phyloP scores from a whole-genome alignment of 2,329 filamentous ascomycete species.

The Penicillium sclerotiorum region DNA sequence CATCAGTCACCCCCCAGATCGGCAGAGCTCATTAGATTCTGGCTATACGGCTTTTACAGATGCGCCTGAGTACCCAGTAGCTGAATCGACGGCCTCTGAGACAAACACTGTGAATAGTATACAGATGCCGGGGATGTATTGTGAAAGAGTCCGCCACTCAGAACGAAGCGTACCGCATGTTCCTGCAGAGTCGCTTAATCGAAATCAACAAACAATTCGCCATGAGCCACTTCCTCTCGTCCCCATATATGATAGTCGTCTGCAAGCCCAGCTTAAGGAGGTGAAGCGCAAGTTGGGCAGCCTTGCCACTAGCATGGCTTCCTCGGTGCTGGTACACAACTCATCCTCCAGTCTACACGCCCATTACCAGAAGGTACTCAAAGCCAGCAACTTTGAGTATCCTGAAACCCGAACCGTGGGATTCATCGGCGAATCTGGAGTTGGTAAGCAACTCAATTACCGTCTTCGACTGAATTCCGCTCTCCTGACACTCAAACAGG shows the following conservation, averaged over 20 bases:
- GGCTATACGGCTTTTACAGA: background rate
- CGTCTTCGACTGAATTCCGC: background rate
- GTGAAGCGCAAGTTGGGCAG: constrained; percentile 4
- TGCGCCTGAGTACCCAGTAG: background rate
- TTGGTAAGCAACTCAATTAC: constrained; percentile 4
- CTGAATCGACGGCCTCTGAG: background rate
- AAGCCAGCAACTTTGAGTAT: constrained; percentile 11
- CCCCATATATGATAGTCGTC: constrained; percentile 5
- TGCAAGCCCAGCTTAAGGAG: constrained; percentile 3
- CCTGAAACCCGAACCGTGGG: constrained; percentile 15
- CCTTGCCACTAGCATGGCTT: background rate
- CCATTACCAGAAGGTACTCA: background rate
- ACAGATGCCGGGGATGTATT: background rate
- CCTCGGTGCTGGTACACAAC: background rate
- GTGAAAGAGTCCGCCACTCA: background rate
- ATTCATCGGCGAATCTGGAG: constrained; percentile 19
- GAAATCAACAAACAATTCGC: background rate
- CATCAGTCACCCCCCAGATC: background rate
- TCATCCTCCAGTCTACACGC: background rate
- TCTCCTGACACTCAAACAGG: constrained; percentile 7
- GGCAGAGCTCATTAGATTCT: background rate
- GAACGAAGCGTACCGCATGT: background rate
- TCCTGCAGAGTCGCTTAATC: background rate
- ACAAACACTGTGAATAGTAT: background rate
- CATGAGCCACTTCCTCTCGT: constrained; percentile 1